A percentile compares a stretch with the other conserved stretches of the same genome.
phyloP scores from a whole-genome alignment of 2,329 filamentous ascomycete genomes.

The Cladophialophora exuberans region DNA sequence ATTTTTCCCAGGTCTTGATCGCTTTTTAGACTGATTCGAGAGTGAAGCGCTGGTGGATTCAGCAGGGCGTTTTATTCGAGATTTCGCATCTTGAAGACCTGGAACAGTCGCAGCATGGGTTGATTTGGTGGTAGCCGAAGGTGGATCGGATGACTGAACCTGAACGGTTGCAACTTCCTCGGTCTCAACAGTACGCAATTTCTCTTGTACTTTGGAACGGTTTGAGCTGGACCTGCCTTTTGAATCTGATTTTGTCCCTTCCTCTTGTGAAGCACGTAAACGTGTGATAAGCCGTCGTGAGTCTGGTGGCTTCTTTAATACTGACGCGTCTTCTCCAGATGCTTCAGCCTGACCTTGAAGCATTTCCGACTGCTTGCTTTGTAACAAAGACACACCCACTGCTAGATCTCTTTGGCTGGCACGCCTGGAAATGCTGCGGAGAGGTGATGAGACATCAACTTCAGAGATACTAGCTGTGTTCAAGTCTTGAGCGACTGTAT shows the following conservation, averaged over 20 bases:
- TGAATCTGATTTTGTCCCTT: not conserved
- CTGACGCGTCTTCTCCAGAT: not conserved
- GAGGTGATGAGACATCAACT: conserved; percentile 7
- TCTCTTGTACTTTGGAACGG: not conserved
- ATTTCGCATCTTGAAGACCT: not conserved
- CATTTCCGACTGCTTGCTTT: not conserved
- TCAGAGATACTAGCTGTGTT: not conserved
- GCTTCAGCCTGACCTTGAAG: not conserved
- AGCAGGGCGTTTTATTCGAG: not conserved
- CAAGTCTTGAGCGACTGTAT: not conserved
- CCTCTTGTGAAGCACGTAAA: conserved; percentile 11
- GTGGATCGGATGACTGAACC: not conserved
- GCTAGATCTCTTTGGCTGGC: not conserved
- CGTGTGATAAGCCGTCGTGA: not conserved
- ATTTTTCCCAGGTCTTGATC: not conserved
- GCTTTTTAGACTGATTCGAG: not conserved
- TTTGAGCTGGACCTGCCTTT: not conserved
- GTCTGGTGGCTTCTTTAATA: not conserved
- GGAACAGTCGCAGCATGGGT: not conserved
- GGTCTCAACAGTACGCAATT: not conserved
- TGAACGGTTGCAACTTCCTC: not conserved
- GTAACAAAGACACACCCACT: not conserved
- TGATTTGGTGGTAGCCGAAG: not conserved
- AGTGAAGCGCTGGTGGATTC: not conserved
- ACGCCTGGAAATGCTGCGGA: conserved; percentile 1